Conservation (phyloP, 2,329 filamentous ascomycete species). For the Leptodontidium sp. region DNA sequence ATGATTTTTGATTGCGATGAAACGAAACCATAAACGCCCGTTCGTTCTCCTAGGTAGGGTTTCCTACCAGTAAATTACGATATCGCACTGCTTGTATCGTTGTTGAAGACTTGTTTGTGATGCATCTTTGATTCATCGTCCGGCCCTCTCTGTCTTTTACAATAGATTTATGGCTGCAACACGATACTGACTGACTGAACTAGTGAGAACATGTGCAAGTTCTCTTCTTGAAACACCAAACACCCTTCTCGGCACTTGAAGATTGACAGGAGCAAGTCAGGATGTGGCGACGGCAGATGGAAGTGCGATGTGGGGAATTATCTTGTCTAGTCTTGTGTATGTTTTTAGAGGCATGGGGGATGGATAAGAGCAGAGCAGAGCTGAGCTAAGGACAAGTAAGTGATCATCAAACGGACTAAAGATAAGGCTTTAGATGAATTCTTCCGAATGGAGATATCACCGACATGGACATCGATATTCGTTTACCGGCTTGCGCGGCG, state of each 20-base stretch:
- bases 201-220: not conserved
- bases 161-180: no score
- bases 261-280: slow-evolving; percentile 13
- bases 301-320: slow-evolving; percentile 21
- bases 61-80: no score
- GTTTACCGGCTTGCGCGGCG: not conserved
- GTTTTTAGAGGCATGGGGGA: not conserved
- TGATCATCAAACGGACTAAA: slow-evolving; percentile 21
- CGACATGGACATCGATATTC: not conserved
- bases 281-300: slow-evolving; percentile 29
- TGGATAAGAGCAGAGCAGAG: slow-evolving; percentile 9
- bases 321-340: not conserved
- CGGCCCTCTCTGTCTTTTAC: no score
- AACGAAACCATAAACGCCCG: no score
- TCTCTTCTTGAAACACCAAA: slow-evolving; percentile 12
- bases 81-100: no score
- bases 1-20: no score
- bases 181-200: not conserved
- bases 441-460: slow-evolving; percentile 20
- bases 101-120: no score
- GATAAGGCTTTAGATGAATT: slow-evolving; percentile 26
- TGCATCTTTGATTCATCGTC: no score
- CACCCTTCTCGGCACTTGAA: slow-evolving; percentile 35
- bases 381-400: slow-evolving; percentile 1
- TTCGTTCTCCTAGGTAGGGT: no score